phyloP scores from a whole-genome alignment of 768 basidiomycete genomes.

The Lactarius akahatsu region DNA sequence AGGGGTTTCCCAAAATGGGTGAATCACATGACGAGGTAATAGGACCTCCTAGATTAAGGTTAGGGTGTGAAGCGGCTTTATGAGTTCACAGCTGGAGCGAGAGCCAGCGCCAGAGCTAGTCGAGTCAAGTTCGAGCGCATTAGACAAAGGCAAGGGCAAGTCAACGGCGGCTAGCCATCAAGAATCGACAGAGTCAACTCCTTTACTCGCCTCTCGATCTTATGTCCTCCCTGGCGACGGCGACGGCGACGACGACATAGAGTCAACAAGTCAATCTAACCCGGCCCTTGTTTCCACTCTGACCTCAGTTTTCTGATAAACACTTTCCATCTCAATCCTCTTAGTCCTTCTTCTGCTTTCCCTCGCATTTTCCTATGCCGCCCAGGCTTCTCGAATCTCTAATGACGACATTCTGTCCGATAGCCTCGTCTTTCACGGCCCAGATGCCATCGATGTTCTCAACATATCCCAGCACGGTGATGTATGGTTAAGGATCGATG shows the following conservation, averaged over 20 bases:
- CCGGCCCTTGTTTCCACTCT: constrained; percentile 39
- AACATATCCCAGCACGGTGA: constrained; percentile 58
- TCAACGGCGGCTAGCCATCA: constrained; percentile 41
- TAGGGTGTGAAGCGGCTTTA: neutral
- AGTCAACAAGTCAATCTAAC: constrained; percentile 30
- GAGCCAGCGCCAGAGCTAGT: neutral
- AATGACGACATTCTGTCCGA: constrained; percentile 58
- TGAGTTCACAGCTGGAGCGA: neutral
- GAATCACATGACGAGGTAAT: neutral
- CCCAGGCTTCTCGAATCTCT: constrained; percentile 51
- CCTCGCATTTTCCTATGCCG: constrained; percentile 66
- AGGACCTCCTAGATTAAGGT: neutral
- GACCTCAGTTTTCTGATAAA: constrained; percentile 52
- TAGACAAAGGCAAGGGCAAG: constrained; percentile 52
- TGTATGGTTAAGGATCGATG: constrained; percentile 58
- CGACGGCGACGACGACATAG: constrained; percentile 31
- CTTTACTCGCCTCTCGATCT: constrained; percentile 49
- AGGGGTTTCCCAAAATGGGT: no score
- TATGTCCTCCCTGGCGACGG: constrained; percentile 33
- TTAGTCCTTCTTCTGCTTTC: constrained; percentile 46
- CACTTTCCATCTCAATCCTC: constrained; percentile 51
- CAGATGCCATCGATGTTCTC: constrained; percentile 59
- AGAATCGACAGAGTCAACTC: constrained; percentile 50
- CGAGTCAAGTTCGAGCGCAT: neutral
- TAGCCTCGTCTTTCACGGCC: constrained; percentile 57